Base-by-base conservation (phyloP, 345 rosid genomes). In the Boechera divaricarpa region DNA sequence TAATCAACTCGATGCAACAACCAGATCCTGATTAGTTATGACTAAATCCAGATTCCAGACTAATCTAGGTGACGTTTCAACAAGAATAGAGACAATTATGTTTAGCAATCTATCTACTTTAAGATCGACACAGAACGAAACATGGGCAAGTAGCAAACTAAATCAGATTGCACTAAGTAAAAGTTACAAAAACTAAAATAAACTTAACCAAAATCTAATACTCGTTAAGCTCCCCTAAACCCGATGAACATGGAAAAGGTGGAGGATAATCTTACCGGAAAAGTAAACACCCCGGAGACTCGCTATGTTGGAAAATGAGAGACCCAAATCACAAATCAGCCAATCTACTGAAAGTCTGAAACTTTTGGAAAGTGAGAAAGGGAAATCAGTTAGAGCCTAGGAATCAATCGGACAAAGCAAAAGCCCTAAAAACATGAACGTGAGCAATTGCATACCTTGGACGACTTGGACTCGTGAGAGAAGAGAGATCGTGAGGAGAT, bases 371-470 rank as follows among this genome's bases (percentile, higher is more conserved):
- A 35, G 4, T 16, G 64, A 59, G 45, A 57, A 57, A n/a, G 26
- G 18, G 10, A 31, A 29, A 29, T 56, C 10, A 56, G 29, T 29
- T 10, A 55, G 8, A 28, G 7, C 36, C 42, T 2, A 32, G 31
- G 41, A 39, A 36, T 54, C 38, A 21, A 36, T 69, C 38, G 38
- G 13, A 21, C 18, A 51, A 32, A 45, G 29, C 15, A 18, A 58
- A 51, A 56, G 44, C 41, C 48, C 52, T 28, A 24, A 39, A 3
- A 41, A 11, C 41, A 5, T 21, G 7, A 12, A 11, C 16, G 31
- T 61, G 31, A 61, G 9, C 31, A 18, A 35, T 35, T 51, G 61
- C 24, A 67, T 36, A 67, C 71, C 71, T 67, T 67, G 35, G 61
- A 36, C 49, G 7, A 39, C 24, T 21, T 21, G 24, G 51, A 62